Evolutionary conservation across 2,329 filamentous ascomycete genomes (phyloP).

Genomic region (Fusarium setosum): DNA sequence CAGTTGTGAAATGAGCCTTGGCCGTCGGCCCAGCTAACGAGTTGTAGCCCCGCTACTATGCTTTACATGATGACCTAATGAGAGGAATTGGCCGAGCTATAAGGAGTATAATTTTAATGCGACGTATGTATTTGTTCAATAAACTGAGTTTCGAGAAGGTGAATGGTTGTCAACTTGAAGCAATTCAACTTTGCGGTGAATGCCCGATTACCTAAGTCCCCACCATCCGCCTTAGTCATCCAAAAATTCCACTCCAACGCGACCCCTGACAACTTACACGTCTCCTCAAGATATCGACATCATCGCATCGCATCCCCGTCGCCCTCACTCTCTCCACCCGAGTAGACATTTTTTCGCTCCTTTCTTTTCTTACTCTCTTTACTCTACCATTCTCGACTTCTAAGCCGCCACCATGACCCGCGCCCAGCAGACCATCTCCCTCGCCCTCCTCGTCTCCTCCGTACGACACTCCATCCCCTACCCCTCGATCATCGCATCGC

Average conservation of each 20-base stretch:
- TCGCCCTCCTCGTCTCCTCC: constrained; percentile 87
- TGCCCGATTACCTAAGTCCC: constrained; percentile 17
- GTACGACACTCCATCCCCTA: constrained; percentile 63
- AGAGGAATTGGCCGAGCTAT: no score
- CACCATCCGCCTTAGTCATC: constrained; percentile 32
- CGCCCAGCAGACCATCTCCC: constrained; percentile 90
- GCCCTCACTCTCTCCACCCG: neutral
- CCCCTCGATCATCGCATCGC: constrained; percentile 2
- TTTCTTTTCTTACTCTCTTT: constrained; percentile 11
- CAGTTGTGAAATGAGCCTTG: neutral
- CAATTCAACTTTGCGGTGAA: no score
- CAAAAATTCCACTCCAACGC: constrained; percentile 14
- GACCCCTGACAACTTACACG: constrained; percentile 44
- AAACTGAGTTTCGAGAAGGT: no score
- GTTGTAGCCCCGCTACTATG: neutral
- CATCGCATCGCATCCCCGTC: constrained; percentile 7
- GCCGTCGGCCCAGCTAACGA: neutral
- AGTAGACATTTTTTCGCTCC: neutral
- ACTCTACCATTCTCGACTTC: neutral
- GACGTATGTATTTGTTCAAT: no score
- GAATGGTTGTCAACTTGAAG: no score
- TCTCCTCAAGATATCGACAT: constrained; percentile 42
- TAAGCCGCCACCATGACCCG: constrained; percentile 80
- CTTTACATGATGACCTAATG: neutral
- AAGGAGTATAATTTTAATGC: no score